A percentile compares a stretch with the other conserved stretches of the same genome.
phyloP scores from a whole-genome alignment of 495 filamentous ascomycete genomes.

The Penicillium coffeae region DNA sequence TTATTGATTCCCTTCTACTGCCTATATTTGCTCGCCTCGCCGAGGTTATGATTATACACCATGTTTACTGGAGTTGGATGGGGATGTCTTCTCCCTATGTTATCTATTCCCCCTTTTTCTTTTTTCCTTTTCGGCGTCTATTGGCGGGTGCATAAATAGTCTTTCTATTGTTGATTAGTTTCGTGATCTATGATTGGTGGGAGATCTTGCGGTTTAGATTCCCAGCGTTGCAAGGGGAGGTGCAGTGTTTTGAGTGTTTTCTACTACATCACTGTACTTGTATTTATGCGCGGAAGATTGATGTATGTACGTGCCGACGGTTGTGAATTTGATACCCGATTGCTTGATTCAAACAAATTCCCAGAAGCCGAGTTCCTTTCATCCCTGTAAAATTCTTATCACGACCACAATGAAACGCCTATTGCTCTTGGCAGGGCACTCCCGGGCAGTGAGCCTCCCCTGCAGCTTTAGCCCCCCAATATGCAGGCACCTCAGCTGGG shows the following conservation, averaged over 20 bases:
- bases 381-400: not conserved
- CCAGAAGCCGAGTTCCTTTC: not conserved
- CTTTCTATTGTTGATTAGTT: not conserved
- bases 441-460: too few relatives aligned
- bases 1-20: not conserved
- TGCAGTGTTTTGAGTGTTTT: not conserved
- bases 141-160: not conserved
- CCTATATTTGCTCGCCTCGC: not conserved
- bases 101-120: not conserved
- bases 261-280: not conserved
- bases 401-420: too few relatives aligned
- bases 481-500: too few relatives aligned
- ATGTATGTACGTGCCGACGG: conserved; percentile 1
- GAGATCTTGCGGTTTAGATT: not conserved
- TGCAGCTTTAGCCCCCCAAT: too few relatives aligned
- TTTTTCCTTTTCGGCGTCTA: not conserved
- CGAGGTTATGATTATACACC: conserved; percentile 1
- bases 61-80: not conserved
- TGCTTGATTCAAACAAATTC: conserved; percentile 2
- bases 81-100: not conserved
- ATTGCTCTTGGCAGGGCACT: too few relatives aligned
- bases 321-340: conserved; percentile 8
- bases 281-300: not conserved
- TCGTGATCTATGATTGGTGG: not conserved
- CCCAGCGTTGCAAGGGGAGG: not conserved